A percentile compares a stretch with the other conserved stretches of the same genome.
Evolutionary conservation across 2,329 filamentous ascomycete genomes (phyloP).

Genomic region (Thelonectria blattea): DNA sequence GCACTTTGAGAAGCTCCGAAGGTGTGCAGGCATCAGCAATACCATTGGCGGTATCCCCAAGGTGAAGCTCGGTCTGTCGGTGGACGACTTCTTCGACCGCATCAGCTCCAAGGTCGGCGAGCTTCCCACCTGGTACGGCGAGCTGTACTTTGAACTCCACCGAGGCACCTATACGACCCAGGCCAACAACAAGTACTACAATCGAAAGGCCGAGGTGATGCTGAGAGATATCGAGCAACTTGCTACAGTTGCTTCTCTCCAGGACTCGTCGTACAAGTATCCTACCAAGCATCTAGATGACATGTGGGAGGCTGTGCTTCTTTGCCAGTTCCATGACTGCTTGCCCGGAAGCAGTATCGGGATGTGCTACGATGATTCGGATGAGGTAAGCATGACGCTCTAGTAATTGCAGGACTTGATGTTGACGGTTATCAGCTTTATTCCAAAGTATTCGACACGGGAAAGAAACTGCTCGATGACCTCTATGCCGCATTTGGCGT

Average conservation of each 20-base stretch:
- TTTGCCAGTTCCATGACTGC: constrained; percentile 98
- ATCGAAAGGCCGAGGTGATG: constrained; percentile 83
- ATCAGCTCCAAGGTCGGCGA: constrained; percentile 80
- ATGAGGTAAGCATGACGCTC: constrained; percentile 60
- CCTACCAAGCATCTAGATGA: constrained; percentile 92
- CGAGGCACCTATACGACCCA: constrained; percentile 97
- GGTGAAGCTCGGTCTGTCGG: constrained; percentile 85
- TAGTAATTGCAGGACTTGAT: neutral
- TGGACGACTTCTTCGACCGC: constrained; percentile 91
- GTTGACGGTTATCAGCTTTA: constrained; percentile 65
- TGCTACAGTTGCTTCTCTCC: constrained; percentile 82
- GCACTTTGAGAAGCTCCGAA: constrained; percentile 91
- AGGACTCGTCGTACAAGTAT: constrained; percentile 78
- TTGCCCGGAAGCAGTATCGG: constrained; percentile 93
- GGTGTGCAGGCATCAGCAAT: constrained; percentile 91
- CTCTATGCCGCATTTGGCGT: constrained; percentile 73
- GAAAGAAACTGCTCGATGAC: constrained; percentile 72
- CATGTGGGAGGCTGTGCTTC: constrained; percentile 91
- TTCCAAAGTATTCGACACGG: constrained; percentile 78
- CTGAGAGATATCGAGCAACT: constrained; percentile 88
- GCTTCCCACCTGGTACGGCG: constrained; percentile 95
- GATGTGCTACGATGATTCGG: constrained; percentile 97
- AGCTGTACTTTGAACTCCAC: constrained; percentile 97
- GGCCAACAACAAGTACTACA: constrained; percentile 96
- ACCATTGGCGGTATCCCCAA: constrained; percentile 80